Evolutionary conservation across 2,329 filamentous ascomycete species (phyloP), one percentile per base, ranked within the genome.

Genomic region (Myrmaecium sp.): DNA sequence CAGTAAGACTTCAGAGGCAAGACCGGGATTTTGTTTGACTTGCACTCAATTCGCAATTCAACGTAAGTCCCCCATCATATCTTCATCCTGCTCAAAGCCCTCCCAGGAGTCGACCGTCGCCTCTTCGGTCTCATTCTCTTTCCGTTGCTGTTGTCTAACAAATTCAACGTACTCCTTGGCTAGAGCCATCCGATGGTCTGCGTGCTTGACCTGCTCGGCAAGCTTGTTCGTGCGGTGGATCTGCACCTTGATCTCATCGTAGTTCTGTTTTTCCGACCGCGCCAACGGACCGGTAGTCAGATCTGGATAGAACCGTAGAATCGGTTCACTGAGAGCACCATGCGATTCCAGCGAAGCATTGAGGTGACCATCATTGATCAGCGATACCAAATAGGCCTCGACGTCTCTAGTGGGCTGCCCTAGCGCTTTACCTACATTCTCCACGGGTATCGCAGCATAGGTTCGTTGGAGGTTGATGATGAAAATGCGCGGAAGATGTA

Each of bases 401-500:
- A 68, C 61, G 18, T 60, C 58, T 4, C 64, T 57, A 0, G 58
- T 42, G n/a, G 58, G 51, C 10, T 58, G 51, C 6, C 59, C 57
- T 14, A 74, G 47, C 11, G 61, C 57, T 15, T 49, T 50, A 0
- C 64, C 55, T 15, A 72, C 61, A 25, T 62, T 61, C 4, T 57
- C 49, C 6, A 74, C 52, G 4, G 66, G 63, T 17, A 75, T 55
- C 5, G 70, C 67, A 17, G 65, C 63, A 43, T 86, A 94, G 3
- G 80, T 72, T 27, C 68, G 65, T 23, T 74, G 71, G 14, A 95
- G 60, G 32, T 71, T 71, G 17, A 75, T 59, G 30, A 95, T 69
- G 32, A 78, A 73, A 57, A 76, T 82, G 39, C 73, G 71, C 38
- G 78, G 71, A 44, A 84, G 80, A 6, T 77, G 71, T 12, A 65